Evolutionary conservation across 257 asterid species (phyloP), one percentile per base, ranked within the genome.

Genomic region (Lithospermum erythrorhizon): DNA sequence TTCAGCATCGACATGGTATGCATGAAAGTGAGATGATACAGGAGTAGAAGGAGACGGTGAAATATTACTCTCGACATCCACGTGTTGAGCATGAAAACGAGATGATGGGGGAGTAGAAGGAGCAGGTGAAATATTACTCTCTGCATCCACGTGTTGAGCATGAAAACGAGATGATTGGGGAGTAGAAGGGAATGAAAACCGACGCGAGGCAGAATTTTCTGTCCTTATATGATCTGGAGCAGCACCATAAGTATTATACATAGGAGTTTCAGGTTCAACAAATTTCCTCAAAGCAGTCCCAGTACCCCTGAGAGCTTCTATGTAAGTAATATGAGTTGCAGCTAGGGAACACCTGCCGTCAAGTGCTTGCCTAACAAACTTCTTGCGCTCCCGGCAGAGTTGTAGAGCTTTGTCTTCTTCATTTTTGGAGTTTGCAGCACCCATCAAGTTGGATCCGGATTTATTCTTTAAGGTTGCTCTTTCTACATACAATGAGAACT

Each of bases 341-440:
- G 99, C 99, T 17, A 89, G 75, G 55, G 82, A 82, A 68, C 97
- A 89, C 79, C 99, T 79, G 57, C 96, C 95, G 55, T 93, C 84
- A 29, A 93, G 95, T 58, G 99, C 97, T 71, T 86, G 97, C 72
- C 84, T 84, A 83, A 93, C 85, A 63, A 89, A 82, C 69, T 86
- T 89, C 78, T 89, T 93, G 59, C 99, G 70, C 59, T 90, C 94
- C 29, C 95, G 90, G 70, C 98, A 89, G 55, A 89, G 97, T 77
- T 81, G 86, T 71, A 93, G 78, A 63, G 95, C 86, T 62, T 86
- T 86, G 79, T 86, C 98, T 79, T 93, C 98, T 64, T 86, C 97
- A 52, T 73, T 48, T 73, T 79, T 79, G 47, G 98, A 93, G 72
- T 80, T 84, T 30, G 95, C 73, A 41, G 87, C 91, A 67, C 98